phyloP scores from a whole-genome alignment of 1,284 basidiomycete species.

The Malassezia nana region DNA sequence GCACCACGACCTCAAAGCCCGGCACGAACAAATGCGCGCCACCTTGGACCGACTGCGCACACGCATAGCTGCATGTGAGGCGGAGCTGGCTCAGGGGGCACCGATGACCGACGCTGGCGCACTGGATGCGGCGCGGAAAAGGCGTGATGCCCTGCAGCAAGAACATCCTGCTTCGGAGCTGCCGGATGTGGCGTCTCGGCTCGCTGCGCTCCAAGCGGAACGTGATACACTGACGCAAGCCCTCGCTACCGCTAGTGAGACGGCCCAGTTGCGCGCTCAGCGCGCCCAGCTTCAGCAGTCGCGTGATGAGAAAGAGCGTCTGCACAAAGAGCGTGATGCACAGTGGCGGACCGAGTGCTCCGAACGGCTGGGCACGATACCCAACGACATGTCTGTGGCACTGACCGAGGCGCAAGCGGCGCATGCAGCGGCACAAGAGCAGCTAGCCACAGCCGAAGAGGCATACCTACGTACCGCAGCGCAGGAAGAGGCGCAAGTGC shows the following conservation, averaged over 20 bases:
- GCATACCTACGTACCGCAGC: neutral
- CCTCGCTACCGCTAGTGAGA: neutral
- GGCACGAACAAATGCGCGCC: neutral
- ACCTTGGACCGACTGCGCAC: neutral
- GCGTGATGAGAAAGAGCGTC: constrained; percentile 51
- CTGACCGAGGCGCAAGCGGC: neutral
- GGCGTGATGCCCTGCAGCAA: neutral
- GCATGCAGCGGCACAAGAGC: neutral
- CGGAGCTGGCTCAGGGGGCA: neutral
- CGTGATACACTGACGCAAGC: constrained; percentile 1
- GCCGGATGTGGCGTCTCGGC: neutral
- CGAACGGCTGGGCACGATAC: neutral
- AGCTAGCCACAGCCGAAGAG: neutral
- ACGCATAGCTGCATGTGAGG: constrained; percentile 2
- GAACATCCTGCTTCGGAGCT: neutral
- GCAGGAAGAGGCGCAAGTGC: neutral
- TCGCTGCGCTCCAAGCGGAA: constrained; percentile 1
- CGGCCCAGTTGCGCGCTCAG: neutral
- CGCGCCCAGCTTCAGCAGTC: constrained; percentile 16
- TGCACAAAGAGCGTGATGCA: neutral
- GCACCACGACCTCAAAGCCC: constrained; percentile 2
- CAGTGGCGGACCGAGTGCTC: neutral
- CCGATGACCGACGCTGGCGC: neutral
- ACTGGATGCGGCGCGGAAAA: neutral
- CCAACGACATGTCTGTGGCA: neutral